These are phyloP conservation scores for Clitopilus passeckerianus DNA, from an alignment of 768 basidiomycete species.

Conservation along the genomic window DNA sequence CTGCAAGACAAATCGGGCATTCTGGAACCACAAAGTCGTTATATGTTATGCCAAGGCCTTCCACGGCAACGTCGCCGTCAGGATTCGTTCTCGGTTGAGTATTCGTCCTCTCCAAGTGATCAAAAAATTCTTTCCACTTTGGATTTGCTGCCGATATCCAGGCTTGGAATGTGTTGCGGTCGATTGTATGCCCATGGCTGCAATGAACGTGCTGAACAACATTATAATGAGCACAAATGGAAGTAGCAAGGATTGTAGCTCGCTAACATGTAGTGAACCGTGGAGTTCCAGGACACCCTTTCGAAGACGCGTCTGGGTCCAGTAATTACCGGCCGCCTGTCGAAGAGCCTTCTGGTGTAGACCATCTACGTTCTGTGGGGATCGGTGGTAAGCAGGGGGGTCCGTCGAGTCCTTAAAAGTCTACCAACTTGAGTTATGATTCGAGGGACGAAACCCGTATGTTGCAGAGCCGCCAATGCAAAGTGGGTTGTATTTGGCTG, in stretches of 20 bases:
- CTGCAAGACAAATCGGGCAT: constrained; percentile 62
- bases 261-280: constrained; percentile 74
- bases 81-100: constrained; percentile 77
- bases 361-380: constrained; percentile 79
- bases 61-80: constrained; percentile 88
- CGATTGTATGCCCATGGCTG: constrained; percentile 61
- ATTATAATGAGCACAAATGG: not conserved
- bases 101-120: constrained; percentile 56
- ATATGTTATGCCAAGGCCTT: constrained; percentile 65
- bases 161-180: constrained; percentile 68
- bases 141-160: constrained; percentile 73
- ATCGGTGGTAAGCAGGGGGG: not conserved
- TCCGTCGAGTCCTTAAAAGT: constrained; percentile 10
- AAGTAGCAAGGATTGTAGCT: not conserved
- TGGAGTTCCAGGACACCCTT: constrained; percentile 75
- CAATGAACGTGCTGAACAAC: constrained; percentile 71
- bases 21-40: constrained; percentile 75
- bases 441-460: constrained; percentile 51
- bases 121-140: constrained; percentile 65
- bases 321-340: constrained; percentile 18
- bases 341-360: constrained; percentile 79
- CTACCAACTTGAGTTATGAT: constrained; percentile 72
- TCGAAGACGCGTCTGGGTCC: constrained; percentile 33
- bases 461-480: constrained; percentile 78
- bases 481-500: constrained; percentile 88